Evolutionary conservation across 441 rosid species (phyloP).

Genomic region (Erysimum cheiri): DNA sequence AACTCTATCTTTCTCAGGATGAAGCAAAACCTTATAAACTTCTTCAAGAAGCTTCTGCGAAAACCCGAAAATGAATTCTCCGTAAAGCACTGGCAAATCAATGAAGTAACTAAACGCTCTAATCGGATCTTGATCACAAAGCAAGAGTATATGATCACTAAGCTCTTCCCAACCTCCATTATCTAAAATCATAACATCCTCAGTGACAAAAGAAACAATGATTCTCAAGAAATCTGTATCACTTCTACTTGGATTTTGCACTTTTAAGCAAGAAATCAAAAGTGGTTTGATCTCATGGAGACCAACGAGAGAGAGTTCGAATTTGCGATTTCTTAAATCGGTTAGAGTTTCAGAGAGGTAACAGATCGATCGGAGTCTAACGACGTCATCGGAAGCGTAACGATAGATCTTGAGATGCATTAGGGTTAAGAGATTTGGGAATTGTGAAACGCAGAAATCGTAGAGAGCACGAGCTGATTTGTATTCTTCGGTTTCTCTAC

Average conservation of each 20-base stretch:
- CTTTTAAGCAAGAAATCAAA: conserved; percentile 9
- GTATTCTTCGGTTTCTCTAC: background rate
- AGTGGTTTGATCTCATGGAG: conserved; percentile 12
- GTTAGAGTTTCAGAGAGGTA: conserved; percentile 9
- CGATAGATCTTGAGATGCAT: conserved; percentile 21
- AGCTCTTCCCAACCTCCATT: conserved; percentile 22
- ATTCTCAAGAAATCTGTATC: background rate
- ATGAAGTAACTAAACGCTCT: conserved; percentile 12
- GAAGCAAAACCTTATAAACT: background rate
- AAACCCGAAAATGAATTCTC: background rate
- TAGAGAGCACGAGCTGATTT: background rate
- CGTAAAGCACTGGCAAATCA: conserved; percentile 18
- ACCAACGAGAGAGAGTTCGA: background rate
- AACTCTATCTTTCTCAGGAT: background rate
- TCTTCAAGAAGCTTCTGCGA: background rate
- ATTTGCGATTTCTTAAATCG: background rate
- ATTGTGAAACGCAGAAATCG: conserved; percentile 17
- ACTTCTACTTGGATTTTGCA: background rate
- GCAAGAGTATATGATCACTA: conserved; percentile 1
- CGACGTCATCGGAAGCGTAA: background rate
- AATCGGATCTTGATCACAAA: background rate
- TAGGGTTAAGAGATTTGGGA: conserved; percentile 22
- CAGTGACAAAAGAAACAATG: conserved; percentile 26
- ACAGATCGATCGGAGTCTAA: background rate
- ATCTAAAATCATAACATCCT: background rate